Base-by-base conservation (phyloP, 768 basidiomycete genomes). In the Cubamyces lactineus region DNA sequence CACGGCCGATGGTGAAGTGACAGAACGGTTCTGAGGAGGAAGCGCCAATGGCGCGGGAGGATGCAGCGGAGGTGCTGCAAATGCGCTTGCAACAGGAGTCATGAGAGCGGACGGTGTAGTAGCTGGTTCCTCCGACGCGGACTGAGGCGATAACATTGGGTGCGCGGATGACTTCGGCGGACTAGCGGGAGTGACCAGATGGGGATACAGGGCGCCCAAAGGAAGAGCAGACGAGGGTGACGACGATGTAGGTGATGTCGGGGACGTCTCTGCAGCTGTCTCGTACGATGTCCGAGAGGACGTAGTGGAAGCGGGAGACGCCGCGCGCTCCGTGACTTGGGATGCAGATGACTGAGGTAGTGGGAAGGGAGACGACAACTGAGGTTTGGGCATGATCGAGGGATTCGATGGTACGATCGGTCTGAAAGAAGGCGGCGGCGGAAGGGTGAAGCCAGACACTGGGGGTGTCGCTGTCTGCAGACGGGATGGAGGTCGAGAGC, bases 121-220 rank as follows among this genome's bases (percentile, higher is more conserved):
- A 26, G n/a, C 15, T 7, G 34, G 34, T 34, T 24, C 23, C 13
- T 57, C 45, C 1, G 34, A 4, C 28, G 42, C 30, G 6, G 52
- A 26, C 16, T 45, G 30, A 13, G 21, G 23, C n/a, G 42, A 16
- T 28, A 59, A 19, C 21, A 60, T 57, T 9, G 63, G 50, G 13
- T 57, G 63, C 9, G 59, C 23, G 19, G 63, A 61, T 23, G 45
- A 9, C 43, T 45, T 49, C 3, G 59, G 53, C 4, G 63, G 63
- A 21, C 48, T 65, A 6, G 34, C 16, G 5, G 59, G 59, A 2
- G 54, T 26, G 34, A 26, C 52, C 15, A 61, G 38, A 21, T 66
- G 53, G 6, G 68, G 68, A 34, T 69, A 69, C 30, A 69, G 23
- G 15, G 63, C 24, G 5, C 61, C 66, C 49, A 69, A 47, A 15